Conservation (phyloP, 495 filamentous ascomycete species). For the Aspergillus cavernicola region DNA sequence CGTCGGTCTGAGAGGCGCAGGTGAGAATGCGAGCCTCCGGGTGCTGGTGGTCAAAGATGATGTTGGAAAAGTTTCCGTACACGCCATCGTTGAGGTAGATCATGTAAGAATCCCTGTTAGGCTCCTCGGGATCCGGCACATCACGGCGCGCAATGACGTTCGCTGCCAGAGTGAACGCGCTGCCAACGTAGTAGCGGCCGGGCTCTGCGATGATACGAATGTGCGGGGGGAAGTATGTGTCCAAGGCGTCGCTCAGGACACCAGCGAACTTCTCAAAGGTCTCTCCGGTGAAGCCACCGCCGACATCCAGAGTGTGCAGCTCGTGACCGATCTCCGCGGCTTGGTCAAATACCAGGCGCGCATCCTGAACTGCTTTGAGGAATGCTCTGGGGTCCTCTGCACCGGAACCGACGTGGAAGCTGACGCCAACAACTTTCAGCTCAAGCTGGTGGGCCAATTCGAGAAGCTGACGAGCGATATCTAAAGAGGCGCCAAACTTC, state of each 20-base stretch:
- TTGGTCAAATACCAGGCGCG: slow-evolving; percentile 85
- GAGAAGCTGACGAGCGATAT: slow-evolving; percentile 72
- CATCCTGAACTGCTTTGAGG: slow-evolving; percentile 83
- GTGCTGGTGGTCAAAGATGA: slow-evolving; percentile 98
- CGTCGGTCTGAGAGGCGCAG: slow-evolving; percentile 45
- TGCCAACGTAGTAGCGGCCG: slow-evolving; percentile 88
- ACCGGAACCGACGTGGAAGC: slow-evolving; percentile 96
- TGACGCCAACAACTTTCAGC: slow-evolving; percentile 94
- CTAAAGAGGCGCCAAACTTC: slow-evolving; percentile 92
- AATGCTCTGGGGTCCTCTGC: slow-evolving; percentile 88
- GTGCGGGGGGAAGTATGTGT: slow-evolving; percentile 79
- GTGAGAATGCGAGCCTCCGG: slow-evolving; percentile 78
- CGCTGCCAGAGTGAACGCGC: slow-evolving; percentile 89
- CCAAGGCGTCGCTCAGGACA: slow-evolving; percentile 74
- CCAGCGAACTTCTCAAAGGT: slow-evolving; percentile 87
- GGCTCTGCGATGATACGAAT: slow-evolving; percentile 94
- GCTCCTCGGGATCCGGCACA: slow-evolving; percentile 57
- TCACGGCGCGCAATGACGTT: slow-evolving; percentile 95
- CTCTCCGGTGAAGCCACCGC: slow-evolving; percentile 84
- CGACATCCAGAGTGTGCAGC: slow-evolving; percentile 87
- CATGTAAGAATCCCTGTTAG: slow-evolving; percentile 73
- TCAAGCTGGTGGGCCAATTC: slow-evolving; percentile 78
- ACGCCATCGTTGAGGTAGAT: slow-evolving; percentile 94
- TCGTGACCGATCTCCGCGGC: slow-evolving; percentile 72
- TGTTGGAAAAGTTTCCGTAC: slow-evolving; percentile 97